Conservation (phyloP, 108 stramenopile species). For the Fistulifera solaris region DNA sequence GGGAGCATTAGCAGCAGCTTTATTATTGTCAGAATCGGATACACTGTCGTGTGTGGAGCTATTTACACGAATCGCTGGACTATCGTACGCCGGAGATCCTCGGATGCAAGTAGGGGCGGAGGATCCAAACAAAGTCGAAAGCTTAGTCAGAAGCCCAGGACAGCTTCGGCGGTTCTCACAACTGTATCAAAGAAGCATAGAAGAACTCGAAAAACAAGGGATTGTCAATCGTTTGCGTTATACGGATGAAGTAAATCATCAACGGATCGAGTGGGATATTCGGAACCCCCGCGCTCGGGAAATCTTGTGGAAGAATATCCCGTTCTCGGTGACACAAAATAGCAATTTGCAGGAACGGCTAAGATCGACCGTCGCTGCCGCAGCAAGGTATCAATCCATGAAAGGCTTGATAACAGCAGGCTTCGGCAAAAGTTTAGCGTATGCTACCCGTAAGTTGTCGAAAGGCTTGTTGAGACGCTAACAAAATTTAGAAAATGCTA, state of each 20-base stretch:
- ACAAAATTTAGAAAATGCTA: slow-evolving; percentile 1
- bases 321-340: neutral
- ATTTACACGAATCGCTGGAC: slow-evolving; percentile 40
- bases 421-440: slow-evolving; percentile 40
- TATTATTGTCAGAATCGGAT: slow-evolving; percentile 20
- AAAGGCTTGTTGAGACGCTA: slow-evolving; percentile 41
- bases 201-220: slow-evolving; percentile 20
- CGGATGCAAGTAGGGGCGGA: slow-evolving; percentile 78
- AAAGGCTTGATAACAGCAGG: slow-evolving; percentile 77
- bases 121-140: slow-evolving; percentile 68
- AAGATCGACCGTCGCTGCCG: slow-evolving; percentile 49
- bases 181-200: slow-evolving; percentile 34
- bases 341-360: slow-evolving; percentile 13
- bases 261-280: neutral
- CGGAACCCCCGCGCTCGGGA: neutral
- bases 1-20: slow-evolving; percentile 55
- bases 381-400: slow-evolving; percentile 64
- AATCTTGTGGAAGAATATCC: neutral
- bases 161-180: slow-evolving; percentile 57
- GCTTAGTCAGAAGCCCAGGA: slow-evolving; percentile 61
- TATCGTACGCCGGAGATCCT: slow-evolving; percentile 80
- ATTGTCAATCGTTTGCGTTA: neutral
- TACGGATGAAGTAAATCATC: neutral
- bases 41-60: neutral
- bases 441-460: slow-evolving; percentile 69